Evolutionary conservation across 495 filamentous ascomycete genomes (phyloP).

Genomic region (Extremus antarcticus): DNA sequence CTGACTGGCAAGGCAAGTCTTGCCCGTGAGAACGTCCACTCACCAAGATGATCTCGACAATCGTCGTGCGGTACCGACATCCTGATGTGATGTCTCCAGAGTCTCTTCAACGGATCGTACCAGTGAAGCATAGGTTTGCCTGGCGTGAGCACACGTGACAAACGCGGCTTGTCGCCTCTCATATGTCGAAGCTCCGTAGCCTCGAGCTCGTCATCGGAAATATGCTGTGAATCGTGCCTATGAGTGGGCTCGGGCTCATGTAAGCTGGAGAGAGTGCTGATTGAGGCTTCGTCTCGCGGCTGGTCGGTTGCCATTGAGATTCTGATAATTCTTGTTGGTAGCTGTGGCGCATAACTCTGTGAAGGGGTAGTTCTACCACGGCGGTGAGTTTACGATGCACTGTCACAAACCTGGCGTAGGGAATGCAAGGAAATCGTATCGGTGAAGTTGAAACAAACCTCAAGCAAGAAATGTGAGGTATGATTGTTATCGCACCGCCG

Average conservation of each 20-base stretch:
- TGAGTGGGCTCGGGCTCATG: slow-evolving; percentile 10
- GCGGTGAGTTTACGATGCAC: too few species aligned
- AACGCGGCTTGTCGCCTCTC: not conserved
- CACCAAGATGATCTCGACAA: slow-evolving; percentile 46
- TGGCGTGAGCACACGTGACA: slow-evolving; percentile 3
- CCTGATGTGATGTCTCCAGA: slow-evolving; percentile 38
- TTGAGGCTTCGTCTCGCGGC: not conserved
- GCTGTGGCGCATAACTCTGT: too few species aligned
- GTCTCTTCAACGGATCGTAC: slow-evolving; percentile 27
- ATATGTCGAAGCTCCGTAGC: slow-evolving; percentile 16
- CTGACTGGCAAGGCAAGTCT: too few species aligned
- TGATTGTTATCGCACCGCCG: too few species aligned
- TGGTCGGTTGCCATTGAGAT: not conserved
- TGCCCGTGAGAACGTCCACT: too few species aligned
- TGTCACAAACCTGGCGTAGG: too few species aligned
- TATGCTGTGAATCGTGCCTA: not conserved
- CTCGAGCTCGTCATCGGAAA: slow-evolving; percentile 17
- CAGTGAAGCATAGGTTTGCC: slow-evolving; percentile 8
- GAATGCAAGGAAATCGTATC: too few species aligned
- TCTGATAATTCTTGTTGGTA: not conserved
- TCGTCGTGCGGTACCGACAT: slow-evolving; percentile 34
- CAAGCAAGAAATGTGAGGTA: not conserved
- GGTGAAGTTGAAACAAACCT: not conserved
- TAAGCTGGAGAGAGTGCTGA: not conserved
- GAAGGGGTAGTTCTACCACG: too few species aligned